Evolutionary conservation across 2,329 filamentous ascomycete species (phyloP).

Genomic region (Colletotrichum costaricense): DNA sequence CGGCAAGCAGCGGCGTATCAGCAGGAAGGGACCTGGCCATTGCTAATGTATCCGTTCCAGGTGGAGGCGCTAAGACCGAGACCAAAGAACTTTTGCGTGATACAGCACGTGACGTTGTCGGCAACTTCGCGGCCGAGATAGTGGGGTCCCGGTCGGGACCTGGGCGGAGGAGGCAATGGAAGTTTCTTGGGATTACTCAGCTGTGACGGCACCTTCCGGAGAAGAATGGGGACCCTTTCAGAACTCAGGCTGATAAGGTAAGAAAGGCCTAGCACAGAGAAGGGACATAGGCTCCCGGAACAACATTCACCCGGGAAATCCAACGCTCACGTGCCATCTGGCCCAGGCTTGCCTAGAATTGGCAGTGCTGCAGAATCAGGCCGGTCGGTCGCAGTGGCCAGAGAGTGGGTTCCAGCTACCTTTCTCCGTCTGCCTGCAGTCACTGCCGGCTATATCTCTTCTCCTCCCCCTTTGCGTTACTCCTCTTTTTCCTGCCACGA

Average conservation of each 20-base stretch:
- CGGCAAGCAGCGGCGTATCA: conserved; percentile 35
- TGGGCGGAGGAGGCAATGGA: neutral
- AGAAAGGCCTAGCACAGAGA: neutral
- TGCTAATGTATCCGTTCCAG: conserved; percentile 2
- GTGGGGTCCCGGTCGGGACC: neutral
- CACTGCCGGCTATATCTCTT: conserved; percentile 27
- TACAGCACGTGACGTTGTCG: conserved; percentile 5
- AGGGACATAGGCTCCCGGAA: neutral
- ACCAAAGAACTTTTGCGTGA: conserved; percentile 26
- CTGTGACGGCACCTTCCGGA: neutral
- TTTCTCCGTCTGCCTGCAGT: conserved; percentile 26
- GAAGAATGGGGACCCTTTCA: too few species aligned
- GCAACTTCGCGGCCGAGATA: neutral
- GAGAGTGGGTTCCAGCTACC: conserved; percentile 27
- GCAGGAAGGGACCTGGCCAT: conserved; percentile 12
- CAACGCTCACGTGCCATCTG: conserved; percentile 6
- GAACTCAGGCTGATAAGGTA: too few species aligned
- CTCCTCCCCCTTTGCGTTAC: conserved; percentile 22
- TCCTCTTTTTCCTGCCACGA: conserved; percentile 31
- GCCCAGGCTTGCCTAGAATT: neutral
- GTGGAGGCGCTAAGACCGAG: conserved; percentile 26
- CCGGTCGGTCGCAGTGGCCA: conserved; percentile 13
- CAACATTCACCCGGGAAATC: conserved; percentile 2
- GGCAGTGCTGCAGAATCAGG: conserved; percentile 30
- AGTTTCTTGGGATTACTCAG: conserved; percentile 7